Percentiles rank a stretch among this genome's conserved stretches.
Conservation (phyloP, 768 basidiomycete genomes). For the Hypholoma sublateritium region DNA sequence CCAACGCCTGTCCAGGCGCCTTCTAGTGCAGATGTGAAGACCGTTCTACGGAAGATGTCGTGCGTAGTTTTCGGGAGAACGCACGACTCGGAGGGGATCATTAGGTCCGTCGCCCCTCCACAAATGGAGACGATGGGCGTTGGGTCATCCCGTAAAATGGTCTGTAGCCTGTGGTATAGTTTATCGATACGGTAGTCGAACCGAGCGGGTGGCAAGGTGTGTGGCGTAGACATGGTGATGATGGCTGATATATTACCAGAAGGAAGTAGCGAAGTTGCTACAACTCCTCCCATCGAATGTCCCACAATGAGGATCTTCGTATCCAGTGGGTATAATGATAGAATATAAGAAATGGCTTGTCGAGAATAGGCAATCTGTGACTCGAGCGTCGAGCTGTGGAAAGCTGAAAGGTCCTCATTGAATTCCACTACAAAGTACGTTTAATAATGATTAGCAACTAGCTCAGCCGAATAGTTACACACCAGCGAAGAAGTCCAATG, state of each 20-base stretch:
- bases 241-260: constrained; percentile 68
- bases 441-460: not conserved
- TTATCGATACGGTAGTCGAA: constrained; percentile 79
- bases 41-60: constrained; percentile 49
- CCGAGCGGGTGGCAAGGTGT: constrained; percentile 82
- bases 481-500: constrained; percentile 89
- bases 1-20: constrained; percentile 96
- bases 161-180: constrained; percentile 57
- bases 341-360: constrained; percentile 72
- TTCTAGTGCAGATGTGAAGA: constrained; percentile 86
- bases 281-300: constrained; percentile 97
- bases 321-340: constrained; percentile 67
- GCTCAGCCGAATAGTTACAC: constrained; percentile 1
- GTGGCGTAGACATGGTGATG: constrained; percentile 97
- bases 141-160: constrained; percentile 39
- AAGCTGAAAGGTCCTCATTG: constrained; percentile 96
- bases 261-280: constrained; percentile 78
- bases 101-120: constrained; percentile 89
- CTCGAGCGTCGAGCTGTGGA: constrained; percentile 86
- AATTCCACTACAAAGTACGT: constrained; percentile 68
- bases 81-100: constrained; percentile 91
- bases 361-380: constrained; percentile 78
- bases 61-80: constrained; percentile 43
- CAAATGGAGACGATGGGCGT: constrained; percentile 83
- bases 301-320: constrained; percentile 78